Percentiles rank a stretch among this genome's conserved stretches.
phyloP scores from a whole-genome alignment of 495 filamentous ascomycete genomes.

The Xylaria intraflava region DNA sequence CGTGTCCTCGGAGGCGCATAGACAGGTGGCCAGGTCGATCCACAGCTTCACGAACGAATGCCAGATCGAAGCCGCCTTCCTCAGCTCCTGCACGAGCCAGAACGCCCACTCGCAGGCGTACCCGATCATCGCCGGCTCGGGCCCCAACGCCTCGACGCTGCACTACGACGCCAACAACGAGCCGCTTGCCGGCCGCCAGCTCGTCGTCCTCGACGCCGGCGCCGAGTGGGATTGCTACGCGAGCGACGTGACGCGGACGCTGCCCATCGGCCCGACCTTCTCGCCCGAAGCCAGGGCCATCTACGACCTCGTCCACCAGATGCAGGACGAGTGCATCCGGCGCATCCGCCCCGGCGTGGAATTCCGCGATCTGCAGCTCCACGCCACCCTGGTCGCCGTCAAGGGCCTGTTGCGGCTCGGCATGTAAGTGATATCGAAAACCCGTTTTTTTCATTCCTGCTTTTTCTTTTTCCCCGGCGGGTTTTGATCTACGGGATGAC shows the following conservation, averaged over 20 bases:
- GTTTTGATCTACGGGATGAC: not conserved
- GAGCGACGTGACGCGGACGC: constrained; percentile 82
- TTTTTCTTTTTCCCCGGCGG: not conserved
- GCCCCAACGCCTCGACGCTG: constrained; percentile 70
- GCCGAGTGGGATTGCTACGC: constrained; percentile 83
- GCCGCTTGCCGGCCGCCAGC: constrained; percentile 55
- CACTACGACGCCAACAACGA: constrained; percentile 80
- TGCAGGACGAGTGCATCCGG: constrained; percentile 74
- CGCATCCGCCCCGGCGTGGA: constrained; percentile 56
- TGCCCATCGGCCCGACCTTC: constrained; percentile 64
- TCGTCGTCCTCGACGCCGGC: constrained; percentile 80
- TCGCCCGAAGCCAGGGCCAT: constrained; percentile 59
- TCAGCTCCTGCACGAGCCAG: constrained; percentile 58
- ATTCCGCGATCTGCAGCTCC: constrained; percentile 61
- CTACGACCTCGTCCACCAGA: constrained; percentile 68
- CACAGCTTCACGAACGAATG: constrained; percentile 62
- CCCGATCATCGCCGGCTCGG: constrained; percentile 74
- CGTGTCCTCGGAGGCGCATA: constrained; percentile 69
- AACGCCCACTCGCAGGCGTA: constrained; percentile 78
- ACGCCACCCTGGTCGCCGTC: constrained; percentile 67
- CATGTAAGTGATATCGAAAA: constrained; percentile 30
- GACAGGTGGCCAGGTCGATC: constrained; percentile 55
- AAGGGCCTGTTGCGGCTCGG: constrained; percentile 63
- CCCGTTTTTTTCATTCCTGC: constrained; percentile 22
- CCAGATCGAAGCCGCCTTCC: constrained; percentile 74